Conservation (phyloP, 208 protist genomes). For the Trypanosoma mega region DNA sequence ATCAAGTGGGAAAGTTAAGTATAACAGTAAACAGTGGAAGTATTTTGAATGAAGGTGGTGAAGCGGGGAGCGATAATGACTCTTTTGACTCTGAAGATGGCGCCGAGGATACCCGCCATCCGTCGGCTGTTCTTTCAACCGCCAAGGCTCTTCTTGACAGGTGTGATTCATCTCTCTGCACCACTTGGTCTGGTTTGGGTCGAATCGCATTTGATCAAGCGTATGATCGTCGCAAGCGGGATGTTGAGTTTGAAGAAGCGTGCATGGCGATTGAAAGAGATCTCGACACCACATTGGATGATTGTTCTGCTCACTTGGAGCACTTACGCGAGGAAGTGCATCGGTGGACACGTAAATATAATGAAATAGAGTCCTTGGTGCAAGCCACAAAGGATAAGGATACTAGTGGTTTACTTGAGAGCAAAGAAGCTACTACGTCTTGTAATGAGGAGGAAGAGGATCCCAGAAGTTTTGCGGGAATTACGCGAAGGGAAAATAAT, state of each 20-base stretch:
- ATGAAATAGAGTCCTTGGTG: constrained; percentile 8
- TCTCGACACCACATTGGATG: constrained; percentile 4
- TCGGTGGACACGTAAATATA: constrained; percentile 6
- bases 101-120: constrained; percentile 2
- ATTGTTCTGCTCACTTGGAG: constrained; percentile 5
- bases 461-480: neutral
- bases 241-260: constrained; percentile 18
- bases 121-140: constrained; percentile 7
- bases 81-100: constrained; percentile 21
- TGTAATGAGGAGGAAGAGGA: neutral
- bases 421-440: too few relatives aligned
- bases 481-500: neutral
- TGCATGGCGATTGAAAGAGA: constrained; percentile 16
- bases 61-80: constrained; percentile 3
- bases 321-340: constrained; percentile 13
- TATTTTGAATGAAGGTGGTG: neutral
- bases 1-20: constrained; percentile 21
- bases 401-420: neutral
- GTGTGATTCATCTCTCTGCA: constrained; percentile 23
- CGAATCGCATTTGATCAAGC: constrained; percentile 14
- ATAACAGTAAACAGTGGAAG: constrained; percentile 5
- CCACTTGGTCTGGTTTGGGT: constrained; percentile 25
- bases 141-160: constrained; percentile 17
- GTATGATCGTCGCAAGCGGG: constrained; percentile 14
- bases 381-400: neutral